A percentile compares a stretch with the other conserved stretches of the same genome.
phyloP scores from a whole-genome alignment of 2,329 filamentous ascomycete genomes.

The Cordyceps fumosorosea region DNA sequence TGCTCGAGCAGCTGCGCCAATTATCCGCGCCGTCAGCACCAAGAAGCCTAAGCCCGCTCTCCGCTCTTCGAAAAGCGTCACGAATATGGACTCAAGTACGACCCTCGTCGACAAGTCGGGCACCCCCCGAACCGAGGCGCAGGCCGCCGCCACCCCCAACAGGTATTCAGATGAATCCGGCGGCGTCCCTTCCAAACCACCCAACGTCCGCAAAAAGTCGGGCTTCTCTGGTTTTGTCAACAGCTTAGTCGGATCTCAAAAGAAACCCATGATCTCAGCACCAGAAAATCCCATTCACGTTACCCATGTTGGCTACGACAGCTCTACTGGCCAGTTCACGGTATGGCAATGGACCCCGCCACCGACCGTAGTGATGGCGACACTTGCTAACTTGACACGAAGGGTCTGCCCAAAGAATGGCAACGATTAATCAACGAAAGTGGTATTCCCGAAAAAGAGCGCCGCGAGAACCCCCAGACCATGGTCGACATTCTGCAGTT shows the following conservation, averaged over 20 bases:
- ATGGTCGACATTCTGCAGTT: slow-evolving; percentile 95
- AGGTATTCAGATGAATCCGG: slow-evolving; percentile 68
- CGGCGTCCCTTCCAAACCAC: slow-evolving; percentile 53
- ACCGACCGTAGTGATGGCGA: slow-evolving; percentile 14
- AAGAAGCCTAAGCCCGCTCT: slow-evolving; percentile 43
- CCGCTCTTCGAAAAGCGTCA: slow-evolving; percentile 55
- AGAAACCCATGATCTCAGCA: slow-evolving; percentile 90
- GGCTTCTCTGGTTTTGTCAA: slow-evolving; percentile 85
- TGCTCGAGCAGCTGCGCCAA: slow-evolving; percentile 39
- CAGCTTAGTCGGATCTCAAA: slow-evolving; percentile 74
- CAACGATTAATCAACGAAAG: slow-evolving; percentile 91
- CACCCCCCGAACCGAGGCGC: slow-evolving; percentile 27
- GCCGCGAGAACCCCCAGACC: slow-evolving; percentile 90
- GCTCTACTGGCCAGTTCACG: slow-evolving; percentile 91
- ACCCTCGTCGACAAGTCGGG: slow-evolving; percentile 24
- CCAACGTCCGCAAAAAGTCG: slow-evolving; percentile 71
- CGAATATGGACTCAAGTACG: slow-evolving; percentile 27
- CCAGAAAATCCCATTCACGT: slow-evolving; percentile 97
- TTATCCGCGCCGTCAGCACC: slow-evolving; percentile 38
- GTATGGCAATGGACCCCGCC: slow-evolving; percentile 45
- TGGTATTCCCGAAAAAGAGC: slow-evolving; percentile 92
- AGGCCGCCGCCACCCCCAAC: slow-evolving; percentile 45
- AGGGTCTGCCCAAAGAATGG: slow-evolving; percentile 97
- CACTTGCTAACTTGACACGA: slow-evolving; percentile 18
- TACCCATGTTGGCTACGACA: slow-evolving; percentile 96